A percentile compares a stretch with the other conserved stretches of the same genome.
phyloP scores from a whole-genome alignment of 2,329 filamentous ascomycete genomes.

The Claviceps sp. region DNA sequence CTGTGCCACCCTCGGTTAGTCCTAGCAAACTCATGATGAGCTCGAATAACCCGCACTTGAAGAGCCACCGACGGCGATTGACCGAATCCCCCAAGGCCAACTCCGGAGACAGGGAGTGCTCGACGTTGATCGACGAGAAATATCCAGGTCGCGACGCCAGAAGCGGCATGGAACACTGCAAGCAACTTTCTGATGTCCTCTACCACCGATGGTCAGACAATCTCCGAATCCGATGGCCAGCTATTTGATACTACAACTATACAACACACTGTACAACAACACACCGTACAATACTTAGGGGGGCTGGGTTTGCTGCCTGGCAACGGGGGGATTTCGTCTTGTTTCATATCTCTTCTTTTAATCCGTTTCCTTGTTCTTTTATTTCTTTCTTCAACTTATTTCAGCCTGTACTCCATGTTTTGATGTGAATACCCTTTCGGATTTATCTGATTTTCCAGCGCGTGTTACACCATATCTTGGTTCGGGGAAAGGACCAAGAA shows the following conservation, averaged over 20 bases:
- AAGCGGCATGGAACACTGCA: conserved; percentile 82
- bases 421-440: conserved; percentile 6
- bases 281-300: background rate
- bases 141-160: conserved; percentile 40
- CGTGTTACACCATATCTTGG: conserved; percentile 8
- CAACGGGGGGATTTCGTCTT: background rate
- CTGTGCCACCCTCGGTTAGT: conserved; percentile 26
- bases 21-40: conserved; percentile 60
- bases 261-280: background rate
- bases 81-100: conserved; percentile 22
- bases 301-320: background rate
- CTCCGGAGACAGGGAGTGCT: conserved; percentile 32
- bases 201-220: conserved; percentile 86
- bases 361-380: background rate
- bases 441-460: conserved; percentile 9
- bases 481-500: conserved; percentile 5
- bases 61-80: conserved; percentile 59
- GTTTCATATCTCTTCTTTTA: background rate
- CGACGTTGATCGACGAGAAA: conserved; percentile 34
- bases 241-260: conserved; percentile 12
- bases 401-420: background rate
- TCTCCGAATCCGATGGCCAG: conserved; percentile 56
- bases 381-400: background rate
- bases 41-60: conserved; percentile 73
- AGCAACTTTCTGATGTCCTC: conserved; percentile 77